Base-by-base conservation (phyloP, 768 basidiomycete species). In the Mycena belliarum region DNA sequence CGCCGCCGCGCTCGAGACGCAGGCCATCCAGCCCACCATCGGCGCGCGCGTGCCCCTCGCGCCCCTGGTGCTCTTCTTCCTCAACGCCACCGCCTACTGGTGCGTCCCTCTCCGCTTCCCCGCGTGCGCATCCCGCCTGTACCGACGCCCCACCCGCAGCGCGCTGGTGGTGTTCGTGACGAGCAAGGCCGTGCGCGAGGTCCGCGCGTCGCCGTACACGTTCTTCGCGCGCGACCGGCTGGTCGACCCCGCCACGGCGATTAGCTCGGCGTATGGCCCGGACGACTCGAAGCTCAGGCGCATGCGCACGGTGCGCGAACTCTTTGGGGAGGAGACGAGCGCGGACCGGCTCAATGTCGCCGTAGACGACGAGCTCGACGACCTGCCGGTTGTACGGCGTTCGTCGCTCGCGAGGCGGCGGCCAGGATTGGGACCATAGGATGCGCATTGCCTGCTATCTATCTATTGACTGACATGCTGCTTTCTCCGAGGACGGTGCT, bases 231-330 rank as follows among this genome's bases (percentile, higher is more conserved):
- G 38, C 0, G 49, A 46, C 35, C 23, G 50, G 9, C 57, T 59
- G 12, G 8, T 53, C 25, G 51, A 59, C 18, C 51, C 57, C 18
- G 26, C 46, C 0, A 52, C 57, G 7, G 57, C 24, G 11, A 52
- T 57, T 20, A 42, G 56, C 44, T 20, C 43, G 3, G 56, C 49
- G 18, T 57, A 57, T 14, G 56, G 56, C 9, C 49, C 56, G 0
- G 44, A 38, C 6, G 49, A 52, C 5, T 20, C 33, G 15, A 49
- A 49, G 47, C 24, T 43, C 12, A 42, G 28, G 10, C 6, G 6
- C 1, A 49, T 48, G 6, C 3, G 8, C 6, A 9, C 23, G 11
- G 10, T 21, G 0, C 2, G 35, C 0, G 55, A 56, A 48, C 35
- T 56, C 14, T 56, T 56, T 25, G 47, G 55, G 16, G 10, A 49